Base-by-base conservation (phyloP, 306 rosid genomes). In the Hippophae gyantsensis region DNA sequence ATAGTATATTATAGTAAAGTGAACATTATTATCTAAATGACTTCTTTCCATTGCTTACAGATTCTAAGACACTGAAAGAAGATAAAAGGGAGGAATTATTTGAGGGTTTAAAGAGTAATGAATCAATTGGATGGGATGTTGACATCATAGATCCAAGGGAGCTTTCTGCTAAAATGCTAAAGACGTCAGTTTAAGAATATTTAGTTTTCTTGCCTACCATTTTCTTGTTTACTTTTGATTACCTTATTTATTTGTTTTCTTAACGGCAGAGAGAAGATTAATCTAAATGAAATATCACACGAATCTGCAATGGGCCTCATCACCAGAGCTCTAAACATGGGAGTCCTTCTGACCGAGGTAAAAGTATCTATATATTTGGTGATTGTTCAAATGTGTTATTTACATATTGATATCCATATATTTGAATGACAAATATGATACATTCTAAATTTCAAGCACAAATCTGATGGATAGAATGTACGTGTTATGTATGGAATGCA, bases 301-400 rank as follows among this genome's bases (percentile, higher is more conserved):
- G 81, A 79, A 68, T 87, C 96, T 62, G 98, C 98, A 6, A 87
- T 85, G 57, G 95, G 97, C 45, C 94, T 86, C 27, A 50, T 89
- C 11, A 70, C 71, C 27, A 74, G 80, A 74, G 86, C 74, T 12
- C 84, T 86, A 5, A 81, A 83, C 57, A 67, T 79, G 78, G 98
- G 98, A 63, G 85, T 90, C 80, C 92, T 90, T 65, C 78, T 90
- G 65, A 83, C 94, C 42, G 96, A 90, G 96, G 95, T 89, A 70
- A 74, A 60, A 13, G 7, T 51, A 50, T 51, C 42, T 57, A 58
- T 43, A 9, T 40, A 8, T 64, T 42, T 2, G 62, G 44, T 61
- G 61, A 43, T n/a, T 23, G 47, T 52, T 64, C 52, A 61, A 7
- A 3, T 54, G 12, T 43, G 11, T 54, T 61, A 40, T 46, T 25